Base-by-base conservation (phyloP, 2,329 filamentous ascomycete species). In the Arthroderma sp. region DNA sequence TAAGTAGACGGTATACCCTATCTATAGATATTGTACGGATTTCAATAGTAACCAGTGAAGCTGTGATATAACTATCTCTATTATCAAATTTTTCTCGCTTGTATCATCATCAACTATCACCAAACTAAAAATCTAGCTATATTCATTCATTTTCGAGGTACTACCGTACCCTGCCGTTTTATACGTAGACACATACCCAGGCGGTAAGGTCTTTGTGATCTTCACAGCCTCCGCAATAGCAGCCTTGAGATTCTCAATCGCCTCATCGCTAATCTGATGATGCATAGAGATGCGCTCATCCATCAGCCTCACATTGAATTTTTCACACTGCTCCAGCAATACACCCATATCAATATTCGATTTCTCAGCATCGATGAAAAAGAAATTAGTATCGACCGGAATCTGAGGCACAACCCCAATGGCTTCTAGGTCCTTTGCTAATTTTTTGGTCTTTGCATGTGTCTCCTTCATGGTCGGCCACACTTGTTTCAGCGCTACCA, bases 241-340 rank as follows among this genome's bases (percentile, higher is more conserved):
- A 45, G 44, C 39, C 33, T 55, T 54, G 29, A 55, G 52, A n/a
- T 42, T 52, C 42, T 27, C 43, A 43, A 46, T 50, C 40, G 57
- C 74, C 39, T 56, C 51, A 5, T 59, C 54, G 9, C 54, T 56
- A n/a, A 63, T 57, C 44, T 64, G 54, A 52, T 57, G 50, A 49
- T 57, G 55, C 48, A 58, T 40, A 28, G 53, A 38, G 43, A 57
- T 56, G 4, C 54, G 40, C 37, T 56, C 55, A 48, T 56, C 50
- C 54, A 54, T 53, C 38, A 57, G 40, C 42, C 51, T 55, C 6
- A 57, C 50, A 40, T 54, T 47, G 31, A 50, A 51, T 37, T 48
- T 50, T 15, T 47, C 42, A 42, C 53, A 57, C 36, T 56, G 52
- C 36, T 55, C 51, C 43, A 56, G 40, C 45, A 57, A 45, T 10